Conservation (phyloP, 1,284 basidiomycete species). For the Phellinidium pouzarii region DNA sequence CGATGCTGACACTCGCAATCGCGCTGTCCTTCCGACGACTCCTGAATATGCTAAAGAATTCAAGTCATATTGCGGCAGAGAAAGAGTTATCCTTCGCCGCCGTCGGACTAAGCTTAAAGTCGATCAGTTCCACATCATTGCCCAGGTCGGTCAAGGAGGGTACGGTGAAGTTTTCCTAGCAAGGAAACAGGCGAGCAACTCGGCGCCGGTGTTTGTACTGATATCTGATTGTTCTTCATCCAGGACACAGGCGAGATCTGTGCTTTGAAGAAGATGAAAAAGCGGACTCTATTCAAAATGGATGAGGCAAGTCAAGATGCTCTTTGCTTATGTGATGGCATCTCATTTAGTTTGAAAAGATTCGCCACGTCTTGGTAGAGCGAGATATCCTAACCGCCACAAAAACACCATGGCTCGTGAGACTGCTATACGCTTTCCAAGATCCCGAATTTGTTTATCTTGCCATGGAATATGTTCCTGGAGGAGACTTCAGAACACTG, state of each 20-base stretch:
- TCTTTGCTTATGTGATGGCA: slow-evolving; percentile 9
- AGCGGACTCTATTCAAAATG: slow-evolving; percentile 92
- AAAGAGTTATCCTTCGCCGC: slow-evolving; percentile 85
- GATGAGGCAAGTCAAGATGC: slow-evolving; percentile 63
- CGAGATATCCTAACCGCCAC: slow-evolving; percentile 93
- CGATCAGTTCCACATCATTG: slow-evolving; percentile 92
- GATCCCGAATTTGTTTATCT: slow-evolving; percentile 86
- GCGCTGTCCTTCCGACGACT: slow-evolving; percentile 47
- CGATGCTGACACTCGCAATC: slow-evolving; percentile 72
- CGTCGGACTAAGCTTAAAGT: slow-evolving; percentile 82
- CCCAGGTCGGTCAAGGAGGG: slow-evolving; percentile 94
- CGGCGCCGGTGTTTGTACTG: background rate
- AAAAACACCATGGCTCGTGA: slow-evolving; percentile 92
- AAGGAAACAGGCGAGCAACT: slow-evolving; percentile 51
- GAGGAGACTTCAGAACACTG: slow-evolving; percentile 91
- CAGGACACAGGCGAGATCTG: slow-evolving; percentile 87
- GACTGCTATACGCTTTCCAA: slow-evolving; percentile 91
- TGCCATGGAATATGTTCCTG: slow-evolving; percentile 98
- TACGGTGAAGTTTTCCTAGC: slow-evolving; percentile 95
- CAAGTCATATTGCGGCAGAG: slow-evolving; percentile 86
- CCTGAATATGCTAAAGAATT: slow-evolving; percentile 74
- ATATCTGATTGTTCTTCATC: background rate
- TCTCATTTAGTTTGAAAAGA: slow-evolving; percentile 34
- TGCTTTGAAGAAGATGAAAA: slow-evolving; percentile 93
- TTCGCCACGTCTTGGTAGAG: slow-evolving; percentile 93